Percentiles rank a stretch among this genome's conserved stretches.
phyloP scores from a whole-genome alignment of 2,329 filamentous ascomycete genomes.

The Pseudomassariella vexata region DNA sequence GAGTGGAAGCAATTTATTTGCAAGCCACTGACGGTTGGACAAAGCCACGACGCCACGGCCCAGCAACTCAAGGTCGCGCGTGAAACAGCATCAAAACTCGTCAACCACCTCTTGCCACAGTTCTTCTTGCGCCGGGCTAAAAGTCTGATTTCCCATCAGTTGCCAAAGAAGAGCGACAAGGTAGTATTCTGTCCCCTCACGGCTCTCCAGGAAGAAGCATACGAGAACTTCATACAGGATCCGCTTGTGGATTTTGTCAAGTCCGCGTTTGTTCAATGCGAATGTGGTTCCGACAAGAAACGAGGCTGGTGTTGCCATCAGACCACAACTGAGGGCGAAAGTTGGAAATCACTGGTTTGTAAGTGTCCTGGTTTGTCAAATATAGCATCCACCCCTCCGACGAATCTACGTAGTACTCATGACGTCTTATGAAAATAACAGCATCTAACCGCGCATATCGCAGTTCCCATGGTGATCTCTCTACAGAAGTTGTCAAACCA shows the following conservation, averaged over 20 bases:
- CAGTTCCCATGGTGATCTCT: conserved; percentile 75
- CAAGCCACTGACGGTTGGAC: conserved; percentile 75
- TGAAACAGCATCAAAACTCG: conserved; percentile 76
- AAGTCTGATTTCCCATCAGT: conserved; percentile 80
- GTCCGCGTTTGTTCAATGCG: conserved; percentile 60
- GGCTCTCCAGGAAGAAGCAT: conserved; percentile 72
- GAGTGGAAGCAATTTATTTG: conserved; percentile 78
- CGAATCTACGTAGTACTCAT: too few relatives aligned
- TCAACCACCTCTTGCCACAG: conserved; percentile 77
- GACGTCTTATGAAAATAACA: too few relatives aligned
- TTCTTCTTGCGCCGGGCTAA: conserved; percentile 95
- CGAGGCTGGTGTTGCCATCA: conserved; percentile 77
- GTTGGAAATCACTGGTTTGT: conserved; percentile 75
- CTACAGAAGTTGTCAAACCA: conserved; percentile 90
- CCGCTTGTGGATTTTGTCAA: conserved; percentile 66
- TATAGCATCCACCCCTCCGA: too few relatives aligned
- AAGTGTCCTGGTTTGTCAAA: too few relatives aligned
- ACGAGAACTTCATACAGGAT: conserved; percentile 74
- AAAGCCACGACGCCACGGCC: conserved; percentile 85
- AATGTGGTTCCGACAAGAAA: conserved; percentile 63
- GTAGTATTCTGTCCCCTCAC: conserved; percentile 95
- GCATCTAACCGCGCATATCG: too few relatives aligned
- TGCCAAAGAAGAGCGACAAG: conserved; percentile 90
- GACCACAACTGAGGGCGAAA: conserved; percentile 52
- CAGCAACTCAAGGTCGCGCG: conserved; percentile 76